Evolutionary conservation across 306 rosid species (phyloP), one percentile per base, ranked within the genome.

Genomic region (Lagenaria siceraria): DNA sequence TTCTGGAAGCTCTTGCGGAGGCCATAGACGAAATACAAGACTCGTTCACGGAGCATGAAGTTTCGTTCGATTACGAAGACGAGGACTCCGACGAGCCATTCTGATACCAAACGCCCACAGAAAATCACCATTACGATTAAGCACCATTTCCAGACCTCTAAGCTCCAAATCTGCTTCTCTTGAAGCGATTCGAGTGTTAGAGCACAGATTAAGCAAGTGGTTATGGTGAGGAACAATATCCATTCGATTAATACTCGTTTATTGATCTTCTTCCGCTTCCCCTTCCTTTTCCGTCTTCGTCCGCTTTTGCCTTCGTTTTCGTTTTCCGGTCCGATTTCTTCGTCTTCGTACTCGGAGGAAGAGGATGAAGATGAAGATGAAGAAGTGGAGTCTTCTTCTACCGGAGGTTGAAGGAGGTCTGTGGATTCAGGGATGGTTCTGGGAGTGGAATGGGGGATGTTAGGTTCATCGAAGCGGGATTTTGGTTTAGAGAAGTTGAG

Each of bases 61-160:
- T 86, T 86, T 19, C 84, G 56, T 56, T 86, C 89, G 66, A 86
- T 86, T 2, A 86, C 18, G 65, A 86, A 86, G 8, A 84, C 89
- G 21, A 78, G 69, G 24, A 86, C 33, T 0, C 79, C 77, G 2
- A 86, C 89, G 4, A 84, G 78, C 89, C 89, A 86, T 13, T 83
- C 87, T 1, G 89, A 78, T 7, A 84, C 85, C 0, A 86, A 75
- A 17, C 87, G 82, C 19, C 89, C 89, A 60, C 89, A 86, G 78
- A 86, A 86, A n/a, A 80, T 21, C 29, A 86, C 89, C 87, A 86
- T 81, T 51, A 86, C 83, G 84, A 86, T 83, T 10, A 86, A 62
- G 18, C 89, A 84, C 87, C 87, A 86, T 61, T 84, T 84, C 89
- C 89, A 86, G 15, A 80, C 62, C 84, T 81, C 81, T 52, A 83